These are phyloP conservation scores for Rhynchosporium secalis DNA, from an alignment of 2,329 filamentous ascomycete species.

Conservation along the genomic window DNA sequence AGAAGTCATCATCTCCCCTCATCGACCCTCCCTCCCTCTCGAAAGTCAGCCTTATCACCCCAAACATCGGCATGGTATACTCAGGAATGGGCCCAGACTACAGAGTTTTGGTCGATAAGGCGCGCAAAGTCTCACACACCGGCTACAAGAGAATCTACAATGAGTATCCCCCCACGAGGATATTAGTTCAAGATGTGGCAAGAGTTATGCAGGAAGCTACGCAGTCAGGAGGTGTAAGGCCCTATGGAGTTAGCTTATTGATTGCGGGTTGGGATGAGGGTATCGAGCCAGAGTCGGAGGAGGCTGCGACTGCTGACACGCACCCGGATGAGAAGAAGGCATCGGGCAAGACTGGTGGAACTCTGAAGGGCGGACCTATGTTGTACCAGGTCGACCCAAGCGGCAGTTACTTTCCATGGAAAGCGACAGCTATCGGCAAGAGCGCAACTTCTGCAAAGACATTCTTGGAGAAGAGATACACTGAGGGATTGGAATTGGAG, in stretches of 20 bases:
- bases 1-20: slow-evolving; percentile 97
- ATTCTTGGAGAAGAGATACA: slow-evolving; percentile 98
- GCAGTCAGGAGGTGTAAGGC: slow-evolving; percentile 93
- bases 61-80: slow-evolving; percentile 99
- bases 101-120: slow-evolving; percentile 94
- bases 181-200: slow-evolving; percentile 97
- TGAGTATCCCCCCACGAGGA: slow-evolving; percentile 98
- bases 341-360: slow-evolving; percentile 87
- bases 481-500: slow-evolving; percentile 92
- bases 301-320: slow-evolving; percentile 53
- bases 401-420: slow-evolving; percentile 98
- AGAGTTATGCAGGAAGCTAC: slow-evolving; percentile 99
- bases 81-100: slow-evolving; percentile 99
- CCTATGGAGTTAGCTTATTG: slow-evolving; percentile 93
- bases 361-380: slow-evolving; percentile 93
- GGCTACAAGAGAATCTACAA: slow-evolving; percentile 99
- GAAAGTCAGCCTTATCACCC: slow-evolving; percentile 97
- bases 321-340: slow-evolving; percentile 70
- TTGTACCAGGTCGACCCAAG: slow-evolving; percentile 99
- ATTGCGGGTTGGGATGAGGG: slow-evolving; percentile 98
- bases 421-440: slow-evolving; percentile 98
- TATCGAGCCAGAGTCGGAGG: slow-evolving; percentile 79
- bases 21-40: slow-evolving; percentile 93
- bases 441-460: slow-evolving; percentile 98
- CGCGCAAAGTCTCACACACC: slow-evolving; percentile 96